Evolutionary conservation across 805 yeast species (phyloP).

Genomic region (Saccharomycopsis sp.): DNA sequence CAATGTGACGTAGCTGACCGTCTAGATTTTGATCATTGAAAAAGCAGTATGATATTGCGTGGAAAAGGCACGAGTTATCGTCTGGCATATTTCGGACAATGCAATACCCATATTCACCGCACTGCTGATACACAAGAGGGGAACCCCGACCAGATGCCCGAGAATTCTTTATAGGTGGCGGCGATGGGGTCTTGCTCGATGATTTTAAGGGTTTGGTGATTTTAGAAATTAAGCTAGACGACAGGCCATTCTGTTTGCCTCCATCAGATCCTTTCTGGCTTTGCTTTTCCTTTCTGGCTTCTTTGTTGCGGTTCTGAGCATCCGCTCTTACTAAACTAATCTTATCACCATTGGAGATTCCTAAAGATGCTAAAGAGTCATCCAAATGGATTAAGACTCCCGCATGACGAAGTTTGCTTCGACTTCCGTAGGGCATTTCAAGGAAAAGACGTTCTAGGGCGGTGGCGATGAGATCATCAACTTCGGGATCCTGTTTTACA

Average conservation of each 20-base stretch:
- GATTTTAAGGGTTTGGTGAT: background rate
- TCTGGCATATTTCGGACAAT: slow-evolving; percentile 58
- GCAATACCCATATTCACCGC: slow-evolving; percentile 27
- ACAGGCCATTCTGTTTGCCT: background rate
- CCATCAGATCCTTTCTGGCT: background rate
- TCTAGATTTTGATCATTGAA: slow-evolving; percentile 39
- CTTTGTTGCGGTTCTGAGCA: background rate
- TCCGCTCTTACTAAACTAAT: background rate
- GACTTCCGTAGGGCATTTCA: background rate
- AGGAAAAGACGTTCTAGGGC: background rate
- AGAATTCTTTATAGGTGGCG: background rate
- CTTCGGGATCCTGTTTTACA: background rate
- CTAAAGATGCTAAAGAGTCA: background rate
- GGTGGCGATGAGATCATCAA: background rate
- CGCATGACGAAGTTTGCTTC: background rate
- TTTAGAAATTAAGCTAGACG: background rate
- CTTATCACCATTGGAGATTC: background rate
- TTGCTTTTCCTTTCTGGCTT: background rate
- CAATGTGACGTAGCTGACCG: slow-evolving; percentile 43
- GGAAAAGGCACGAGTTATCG: slow-evolving; percentile 73
- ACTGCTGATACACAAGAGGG: background rate
- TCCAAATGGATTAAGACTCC: background rate
- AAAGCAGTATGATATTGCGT: slow-evolving; percentile 51
- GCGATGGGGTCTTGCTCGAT: background rate
- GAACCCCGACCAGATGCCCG: background rate